Percentiles rank a stretch among this genome's conserved stretches.
Conservation (phyloP, 2,329 filamentous ascomycete genomes). For the Incumbomyces lentus region DNA sequence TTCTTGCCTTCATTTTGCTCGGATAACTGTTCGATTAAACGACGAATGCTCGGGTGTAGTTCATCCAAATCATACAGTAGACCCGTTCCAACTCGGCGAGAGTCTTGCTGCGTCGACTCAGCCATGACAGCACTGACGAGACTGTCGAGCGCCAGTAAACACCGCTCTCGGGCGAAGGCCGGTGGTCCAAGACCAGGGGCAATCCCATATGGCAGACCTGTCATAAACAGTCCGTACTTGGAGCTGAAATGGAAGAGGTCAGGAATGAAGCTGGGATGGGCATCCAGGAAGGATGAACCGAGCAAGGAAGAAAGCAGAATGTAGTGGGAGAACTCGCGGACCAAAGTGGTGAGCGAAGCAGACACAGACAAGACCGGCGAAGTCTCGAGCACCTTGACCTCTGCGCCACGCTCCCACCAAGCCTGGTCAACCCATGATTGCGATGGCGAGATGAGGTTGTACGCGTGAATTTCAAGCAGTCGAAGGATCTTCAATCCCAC, state of each 20-base stretch:
- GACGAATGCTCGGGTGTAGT: conserved; percentile 35
- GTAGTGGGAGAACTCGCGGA: conserved; percentile 48
- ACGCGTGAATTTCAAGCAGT: conserved; percentile 27
- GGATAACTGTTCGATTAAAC: conserved; percentile 23
- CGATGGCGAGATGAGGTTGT: conserved; percentile 50
- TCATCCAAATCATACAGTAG: conserved; percentile 35
- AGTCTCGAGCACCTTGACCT: conserved; percentile 33
- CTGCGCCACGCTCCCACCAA: conserved; percentile 49
- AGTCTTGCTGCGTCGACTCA: conserved; percentile 33
- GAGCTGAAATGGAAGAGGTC: conserved; percentile 48
- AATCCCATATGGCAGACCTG: conserved; percentile 47
- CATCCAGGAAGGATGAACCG: conserved; percentile 42
- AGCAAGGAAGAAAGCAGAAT: conserved; percentile 39
- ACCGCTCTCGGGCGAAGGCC: conserved; percentile 35
- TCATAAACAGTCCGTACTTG: conserved; percentile 43
- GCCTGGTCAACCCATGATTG: conserved; percentile 51
- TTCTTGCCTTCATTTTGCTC: neutral
- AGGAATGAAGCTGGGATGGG: conserved; percentile 42
- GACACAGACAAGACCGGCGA: conserved; percentile 17
- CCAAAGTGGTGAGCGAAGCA: conserved; percentile 40
- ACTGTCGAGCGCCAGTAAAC: conserved; percentile 31
- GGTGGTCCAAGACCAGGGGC: conserved; percentile 38
- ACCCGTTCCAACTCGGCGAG: conserved; percentile 24
- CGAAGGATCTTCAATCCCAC: neutral
- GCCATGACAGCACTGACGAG: conserved; percentile 35